Evolutionary conservation across 331 rosid genomes (phyloP).

Genomic region (Malus hybrid): DNA sequence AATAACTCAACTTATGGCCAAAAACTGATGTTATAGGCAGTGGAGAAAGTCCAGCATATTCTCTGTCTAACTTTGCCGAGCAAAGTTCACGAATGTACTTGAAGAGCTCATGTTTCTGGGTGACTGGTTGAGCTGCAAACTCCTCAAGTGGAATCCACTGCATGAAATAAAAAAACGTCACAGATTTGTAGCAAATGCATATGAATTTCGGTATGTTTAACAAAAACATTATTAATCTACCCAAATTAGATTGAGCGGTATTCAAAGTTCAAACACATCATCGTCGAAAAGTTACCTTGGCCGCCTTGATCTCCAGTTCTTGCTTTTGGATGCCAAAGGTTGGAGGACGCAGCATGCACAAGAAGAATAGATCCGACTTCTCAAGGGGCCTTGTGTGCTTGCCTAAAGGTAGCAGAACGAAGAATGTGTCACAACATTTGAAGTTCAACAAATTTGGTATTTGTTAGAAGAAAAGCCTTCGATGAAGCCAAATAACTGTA

Average conservation of each 20-base stretch:
- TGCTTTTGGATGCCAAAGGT: constrained; percentile 58
- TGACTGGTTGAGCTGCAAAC: constrained; percentile 50
- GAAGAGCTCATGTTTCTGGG: constrained; percentile 45
- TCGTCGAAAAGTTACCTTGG: constrained; percentile 38
- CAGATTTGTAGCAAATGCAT: neutral
- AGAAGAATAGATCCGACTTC: constrained; percentile 54
- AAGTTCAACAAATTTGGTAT: neutral
- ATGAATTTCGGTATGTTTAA: neutral
- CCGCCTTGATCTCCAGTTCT: constrained; percentile 78
- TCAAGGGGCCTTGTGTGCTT: constrained; percentile 46
- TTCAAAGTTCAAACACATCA: too few relatives aligned
- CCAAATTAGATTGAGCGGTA: too few relatives aligned
- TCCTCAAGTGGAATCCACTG: constrained; percentile 78
- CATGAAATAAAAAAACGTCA: constrained; percentile 8
- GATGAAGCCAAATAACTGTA: neutral
- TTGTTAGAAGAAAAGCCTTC: neutral
- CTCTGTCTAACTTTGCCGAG: constrained; percentile 29
- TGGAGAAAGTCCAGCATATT: constrained; percentile 45
- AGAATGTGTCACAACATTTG: neutral
- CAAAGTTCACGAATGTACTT: constrained; percentile 39
- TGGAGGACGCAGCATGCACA: constrained; percentile 53
- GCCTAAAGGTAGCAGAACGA: constrained; percentile 23
- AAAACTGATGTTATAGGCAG: constrained; percentile 31
- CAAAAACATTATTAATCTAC: too few relatives aligned
- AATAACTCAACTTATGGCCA: constrained; percentile 15